phyloP scores from a whole-genome alignment of 805 yeast species.

The Barnettozyma siamensis region DNA sequence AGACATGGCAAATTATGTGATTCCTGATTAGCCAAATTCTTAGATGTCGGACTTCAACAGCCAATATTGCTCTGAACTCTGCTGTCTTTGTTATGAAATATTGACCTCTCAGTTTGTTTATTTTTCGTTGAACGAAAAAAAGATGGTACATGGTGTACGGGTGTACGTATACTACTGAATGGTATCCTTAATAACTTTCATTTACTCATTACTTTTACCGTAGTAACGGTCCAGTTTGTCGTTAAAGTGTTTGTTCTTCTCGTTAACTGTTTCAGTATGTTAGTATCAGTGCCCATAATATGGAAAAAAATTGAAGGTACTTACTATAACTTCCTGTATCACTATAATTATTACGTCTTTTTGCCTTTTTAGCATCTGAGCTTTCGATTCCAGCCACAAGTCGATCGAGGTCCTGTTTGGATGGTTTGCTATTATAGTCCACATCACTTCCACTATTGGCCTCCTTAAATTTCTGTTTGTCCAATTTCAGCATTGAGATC shows the following conservation, averaged over 20 bases:
- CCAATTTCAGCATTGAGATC: slow-evolving; percentile 32
- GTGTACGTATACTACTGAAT: too few relatives aligned
- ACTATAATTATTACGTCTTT: slow-evolving; percentile 33
- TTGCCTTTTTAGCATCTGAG: slow-evolving; percentile 28
- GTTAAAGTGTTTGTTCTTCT: slow-evolving; percentile 69
- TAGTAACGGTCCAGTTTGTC: slow-evolving; percentile 59
- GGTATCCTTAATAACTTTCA: slow-evolving; percentile 17
- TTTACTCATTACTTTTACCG: slow-evolving; percentile 27
- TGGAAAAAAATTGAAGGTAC: slow-evolving; percentile 2
- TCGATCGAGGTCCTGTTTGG: slow-evolving; percentile 26
- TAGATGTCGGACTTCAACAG: background rate
- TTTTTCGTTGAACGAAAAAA: background rate
- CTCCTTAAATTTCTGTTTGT: slow-evolving; percentile 35
- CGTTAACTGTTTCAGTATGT: slow-evolving; percentile 38
- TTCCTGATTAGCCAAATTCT: background rate
- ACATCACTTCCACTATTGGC: slow-evolving; percentile 7
- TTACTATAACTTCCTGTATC: slow-evolving; percentile 29
- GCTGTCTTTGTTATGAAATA: background rate
- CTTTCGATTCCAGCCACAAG: slow-evolving; percentile 26
- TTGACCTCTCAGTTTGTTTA: background rate
- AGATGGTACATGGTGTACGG: slow-evolving; percentile 1
- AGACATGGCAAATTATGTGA: slow-evolving; percentile 11
- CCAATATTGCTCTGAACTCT: background rate
- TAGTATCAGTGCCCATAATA: slow-evolving; percentile 25
- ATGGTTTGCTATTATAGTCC: slow-evolving; percentile 33